phyloP scores from a whole-genome alignment of 148 eudicot genomes.

The Diospyros kaki region DNA sequence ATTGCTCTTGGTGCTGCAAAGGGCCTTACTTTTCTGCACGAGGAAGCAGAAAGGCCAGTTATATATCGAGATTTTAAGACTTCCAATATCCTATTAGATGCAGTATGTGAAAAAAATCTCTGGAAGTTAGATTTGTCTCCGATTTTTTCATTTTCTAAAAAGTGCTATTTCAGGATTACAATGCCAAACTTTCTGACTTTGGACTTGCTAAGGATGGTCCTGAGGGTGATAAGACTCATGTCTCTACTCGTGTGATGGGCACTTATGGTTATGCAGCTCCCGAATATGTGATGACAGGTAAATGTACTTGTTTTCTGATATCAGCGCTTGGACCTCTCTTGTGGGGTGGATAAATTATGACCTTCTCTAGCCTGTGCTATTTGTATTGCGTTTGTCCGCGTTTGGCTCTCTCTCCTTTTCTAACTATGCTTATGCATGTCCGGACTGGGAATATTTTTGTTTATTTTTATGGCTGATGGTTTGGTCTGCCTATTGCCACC shows the following conservation, averaged over 20 bases:
- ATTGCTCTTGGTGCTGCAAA: conserved; percentile 89
- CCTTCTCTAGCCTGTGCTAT: too few species aligned
- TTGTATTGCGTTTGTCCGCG: too few species aligned
- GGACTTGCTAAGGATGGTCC: conserved; percentile 99
- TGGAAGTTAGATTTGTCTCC: background rate
- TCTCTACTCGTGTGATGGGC: conserved; percentile 97
- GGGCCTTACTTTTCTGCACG: conserved; percentile 96
- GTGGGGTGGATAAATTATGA: too few species aligned
- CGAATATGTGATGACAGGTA: conserved; percentile 62
- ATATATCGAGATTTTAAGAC: conserved; percentile 98
- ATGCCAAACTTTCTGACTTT: conserved; percentile 92
- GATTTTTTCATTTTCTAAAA: conserved; percentile 17
- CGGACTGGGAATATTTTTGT: too few species aligned
- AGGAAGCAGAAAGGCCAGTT: conserved; percentile 89
- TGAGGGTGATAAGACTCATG: conserved; percentile 94
- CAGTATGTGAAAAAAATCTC: conserved; percentile 45
- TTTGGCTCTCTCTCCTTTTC: too few species aligned
- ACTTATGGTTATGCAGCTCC: conserved; percentile 98
- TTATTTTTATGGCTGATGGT: too few species aligned
- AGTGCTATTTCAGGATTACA: conserved; percentile 64
- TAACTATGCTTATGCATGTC: too few species aligned
- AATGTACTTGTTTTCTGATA: background rate
- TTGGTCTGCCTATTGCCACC: too few species aligned
- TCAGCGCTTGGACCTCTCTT: too few species aligned
- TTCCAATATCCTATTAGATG: conserved; percentile 89